phyloP scores from a whole-genome alignment of 2,329 filamentous ascomycete species.

The Aspergillus quadrilineatus region DNA sequence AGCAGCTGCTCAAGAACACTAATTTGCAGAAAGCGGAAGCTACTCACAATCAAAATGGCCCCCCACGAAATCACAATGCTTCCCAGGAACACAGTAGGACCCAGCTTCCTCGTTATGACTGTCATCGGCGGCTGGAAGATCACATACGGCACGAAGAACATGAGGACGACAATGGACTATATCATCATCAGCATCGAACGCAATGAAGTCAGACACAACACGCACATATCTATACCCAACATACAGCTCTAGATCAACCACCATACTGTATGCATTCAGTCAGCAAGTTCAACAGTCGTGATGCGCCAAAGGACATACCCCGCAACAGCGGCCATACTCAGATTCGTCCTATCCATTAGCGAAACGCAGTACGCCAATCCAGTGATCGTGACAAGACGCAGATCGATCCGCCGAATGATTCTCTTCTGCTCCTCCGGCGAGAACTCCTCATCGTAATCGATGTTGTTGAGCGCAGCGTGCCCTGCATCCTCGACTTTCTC shows the following conservation, averaged over 20 bases:
- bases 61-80: slow-evolving; percentile 33
- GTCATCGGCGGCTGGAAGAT: slow-evolving; percentile 34
- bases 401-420: slow-evolving; percentile 70
- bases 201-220: background rate
- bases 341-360: slow-evolving; percentile 76
- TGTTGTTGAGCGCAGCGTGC: slow-evolving; percentile 9
- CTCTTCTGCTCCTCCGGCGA: slow-evolving; percentile 62
- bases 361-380: slow-evolving; percentile 71
- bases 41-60: slow-evolving; percentile 28
- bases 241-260: slow-evolving; percentile 28
- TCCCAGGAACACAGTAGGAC: slow-evolving; percentile 29
- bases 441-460: slow-evolving; percentile 42
- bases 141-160: slow-evolving; percentile 36
- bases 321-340: slow-evolving; percentile 68
- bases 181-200: background rate
- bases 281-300: too few relatives aligned
- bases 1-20: background rate
- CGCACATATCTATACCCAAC: slow-evolving; percentile 29
- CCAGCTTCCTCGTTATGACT: slow-evolving; percentile 31
- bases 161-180: slow-evolving; percentile 33
- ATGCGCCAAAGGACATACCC: slow-evolving; percentile 43
- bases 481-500: slow-evolving; percentile 22
- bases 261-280: slow-evolving; percentile 52
- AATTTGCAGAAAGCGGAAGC: background rate
- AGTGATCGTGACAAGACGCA: slow-evolving; percentile 60